Percentiles rank a stretch among this genome's conserved stretches.
phyloP scores from a whole-genome alignment of 495 filamentous ascomycete genomes.

The Trichoderma asperelloides region DNA sequence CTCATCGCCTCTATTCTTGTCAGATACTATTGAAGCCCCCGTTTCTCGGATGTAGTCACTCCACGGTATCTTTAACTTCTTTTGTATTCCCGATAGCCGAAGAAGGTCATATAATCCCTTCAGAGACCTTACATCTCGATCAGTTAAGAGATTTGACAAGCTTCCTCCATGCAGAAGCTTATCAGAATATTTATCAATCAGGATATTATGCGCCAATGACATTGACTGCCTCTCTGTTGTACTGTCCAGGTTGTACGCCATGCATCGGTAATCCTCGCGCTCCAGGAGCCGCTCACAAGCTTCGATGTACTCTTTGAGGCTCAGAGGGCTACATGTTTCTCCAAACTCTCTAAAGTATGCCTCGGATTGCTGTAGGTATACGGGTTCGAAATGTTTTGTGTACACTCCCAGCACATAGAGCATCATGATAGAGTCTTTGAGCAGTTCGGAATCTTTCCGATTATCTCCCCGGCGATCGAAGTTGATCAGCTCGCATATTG shows the following conservation, averaged over 20 bases:
- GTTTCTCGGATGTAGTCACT: slow-evolving; percentile 65
- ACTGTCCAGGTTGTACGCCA: slow-evolving; percentile 67
- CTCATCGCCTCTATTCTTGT: slow-evolving; percentile 64
- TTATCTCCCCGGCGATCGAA: slow-evolving; percentile 53
- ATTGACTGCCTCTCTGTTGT: slow-evolving; percentile 72
- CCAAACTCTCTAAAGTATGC: slow-evolving; percentile 58
- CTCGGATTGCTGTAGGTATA: slow-evolving; percentile 57
- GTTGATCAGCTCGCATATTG: slow-evolving; percentile 66
- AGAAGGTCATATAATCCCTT: slow-evolving; percentile 71
- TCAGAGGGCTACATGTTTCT: slow-evolving; percentile 44
- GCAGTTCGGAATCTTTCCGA: slow-evolving; percentile 43
- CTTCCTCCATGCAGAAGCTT: slow-evolving; percentile 53
- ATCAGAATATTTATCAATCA: slow-evolving; percentile 53
- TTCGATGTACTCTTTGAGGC: slow-evolving; percentile 62
- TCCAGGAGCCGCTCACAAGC: slow-evolving; percentile 57
- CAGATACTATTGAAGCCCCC: slow-evolving; percentile 72
- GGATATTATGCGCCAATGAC: slow-evolving; percentile 54
- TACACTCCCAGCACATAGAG: slow-evolving; percentile 77
- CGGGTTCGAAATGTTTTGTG: slow-evolving; percentile 64
- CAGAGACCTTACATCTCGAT: slow-evolving; percentile 55
- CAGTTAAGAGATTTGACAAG: slow-evolving; percentile 58
- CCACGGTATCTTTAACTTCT: slow-evolving; percentile 61
- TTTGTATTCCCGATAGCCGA: slow-evolving; percentile 51
- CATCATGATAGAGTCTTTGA: slow-evolving; percentile 67
- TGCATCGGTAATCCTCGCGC: slow-evolving; percentile 63